Base-by-base conservation (phyloP, 2,329 filamentous ascomycete species). In the Tolypocladium pustulatum region DNA sequence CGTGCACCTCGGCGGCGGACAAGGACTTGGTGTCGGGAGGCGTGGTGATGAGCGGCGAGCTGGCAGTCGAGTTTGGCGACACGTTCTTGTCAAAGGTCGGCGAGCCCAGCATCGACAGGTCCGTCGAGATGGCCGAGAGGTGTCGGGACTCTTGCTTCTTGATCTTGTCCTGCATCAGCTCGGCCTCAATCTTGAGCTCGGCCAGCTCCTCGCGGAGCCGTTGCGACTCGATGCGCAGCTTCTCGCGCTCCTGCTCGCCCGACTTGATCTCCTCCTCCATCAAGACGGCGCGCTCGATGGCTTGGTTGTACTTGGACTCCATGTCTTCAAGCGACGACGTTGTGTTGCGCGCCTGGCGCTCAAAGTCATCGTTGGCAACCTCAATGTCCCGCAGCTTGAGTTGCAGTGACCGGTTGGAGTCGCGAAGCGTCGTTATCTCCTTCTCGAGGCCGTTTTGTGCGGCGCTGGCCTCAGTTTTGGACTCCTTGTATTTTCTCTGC, bases 331-430 rank as follows among this genome's bases (percentile, higher is more conserved):
- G 83, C 56, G 93, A 97, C 52, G 92, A 97, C 40, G 91, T 92
- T 34, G 93, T 97, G 73, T 97, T 94, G 66, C 94, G 87, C 65
- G 94, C 93, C 76, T 97, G 93, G 64, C 91, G 87, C 78, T 99
- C 94, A 71, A 93, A 97, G 73, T 99, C 94, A 78, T 99, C 94
- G 76, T 97, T 99, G 71, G 90, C 91, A 58, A 99, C 94, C 75
- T 99, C 94, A 66, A 93, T 96, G 72, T 99, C 94, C 65, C 94
- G 87, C 59, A 99, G 78, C 73, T 83, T 90, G 62, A 96, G 79
- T 67, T 94, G 89, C 61, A 97, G 75, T 4, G 87, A 86, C 64
- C 94, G 82, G 72, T 91, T 95, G 55, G 85, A 73, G 64, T 99
- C 92, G 69, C 94, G 88, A 66, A 99, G 81, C 10, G 83, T 88